These are phyloP conservation scores for Aureobasidium sp. DNA, from an alignment of 2,329 filamentous ascomycete genomes.

Conservation along the genomic window DNA sequence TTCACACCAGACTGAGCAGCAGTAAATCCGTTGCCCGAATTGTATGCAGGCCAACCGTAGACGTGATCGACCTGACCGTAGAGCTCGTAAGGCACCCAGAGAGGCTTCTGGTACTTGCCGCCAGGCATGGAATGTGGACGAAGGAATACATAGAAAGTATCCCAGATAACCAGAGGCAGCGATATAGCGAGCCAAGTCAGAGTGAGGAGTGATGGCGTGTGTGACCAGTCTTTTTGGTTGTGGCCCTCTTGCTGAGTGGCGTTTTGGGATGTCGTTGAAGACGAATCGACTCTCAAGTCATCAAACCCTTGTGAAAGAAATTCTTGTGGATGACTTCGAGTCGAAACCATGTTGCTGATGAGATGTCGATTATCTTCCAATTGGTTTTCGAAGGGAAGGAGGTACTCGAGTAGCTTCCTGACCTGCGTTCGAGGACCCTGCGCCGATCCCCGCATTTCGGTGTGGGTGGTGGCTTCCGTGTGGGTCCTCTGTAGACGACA, in stretches of 20 bases:
- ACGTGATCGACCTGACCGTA: conserved; percentile 74
- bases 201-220: conserved; percentile 51
- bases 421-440: not conserved
- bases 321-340: conserved; percentile 45
- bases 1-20: conserved; percentile 66
- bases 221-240: conserved; percentile 39
- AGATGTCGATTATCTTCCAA: no score
- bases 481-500: not conserved
- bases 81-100: conserved; percentile 71
- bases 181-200: conserved; percentile 67
- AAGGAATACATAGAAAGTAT: conserved; percentile 64
- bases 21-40: conserved; percentile 64
- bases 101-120: conserved; percentile 59
- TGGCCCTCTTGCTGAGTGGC: not conserved
- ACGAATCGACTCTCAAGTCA: conserved; percentile 16
- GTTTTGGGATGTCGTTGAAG: not conserved
- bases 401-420: no score
- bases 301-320: conserved; percentile 41
- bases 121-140: conserved; percentile 78
- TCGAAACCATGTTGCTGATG: conserved; percentile 43
- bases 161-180: conserved; percentile 73
- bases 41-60: conserved; percentile 68
- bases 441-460: conserved; percentile 4
- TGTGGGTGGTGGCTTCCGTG: not conserved
- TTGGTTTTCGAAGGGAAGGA: not conserved